Conservation (phyloP, 768 basidiomycete genomes). For the Sutorius australiensis region DNA sequence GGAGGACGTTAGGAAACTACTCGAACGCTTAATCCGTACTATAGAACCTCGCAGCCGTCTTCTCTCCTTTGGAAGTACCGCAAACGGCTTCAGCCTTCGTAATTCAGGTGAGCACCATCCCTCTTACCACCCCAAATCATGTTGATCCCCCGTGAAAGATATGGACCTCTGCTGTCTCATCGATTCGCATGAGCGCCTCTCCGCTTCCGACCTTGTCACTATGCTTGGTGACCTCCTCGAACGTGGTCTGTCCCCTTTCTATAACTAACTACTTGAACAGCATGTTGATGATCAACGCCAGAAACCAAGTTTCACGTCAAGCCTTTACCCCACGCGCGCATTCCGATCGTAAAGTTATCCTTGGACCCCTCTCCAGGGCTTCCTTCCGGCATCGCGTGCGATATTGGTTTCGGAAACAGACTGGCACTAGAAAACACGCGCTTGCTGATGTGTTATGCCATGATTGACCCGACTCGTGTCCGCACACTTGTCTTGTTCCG, state of each 20-base stretch:
- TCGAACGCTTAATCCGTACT: constrained; percentile 92
- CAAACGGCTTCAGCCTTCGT: constrained; percentile 93
- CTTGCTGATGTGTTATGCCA: constrained; percentile 93
- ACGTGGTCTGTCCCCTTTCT: constrained; percentile 59
- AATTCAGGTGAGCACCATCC: constrained; percentile 70
- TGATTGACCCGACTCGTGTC: constrained; percentile 91
- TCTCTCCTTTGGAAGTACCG: constrained; percentile 93
- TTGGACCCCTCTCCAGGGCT: constrained; percentile 81
- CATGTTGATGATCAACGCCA: constrained; percentile 30
- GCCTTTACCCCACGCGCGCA: constrained; percentile 91
- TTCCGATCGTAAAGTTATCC: constrained; percentile 97
- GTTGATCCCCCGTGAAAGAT: constrained; percentile 47
- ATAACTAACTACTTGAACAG: not conserved
- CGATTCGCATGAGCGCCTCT: constrained; percentile 74
- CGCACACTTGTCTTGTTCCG: constrained; percentile 93
- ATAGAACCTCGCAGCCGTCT: constrained; percentile 90
- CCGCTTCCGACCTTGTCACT: constrained; percentile 87
- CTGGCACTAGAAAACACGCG: constrained; percentile 96
- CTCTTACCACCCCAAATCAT: not conserved
- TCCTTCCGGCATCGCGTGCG: constrained; percentile 89
- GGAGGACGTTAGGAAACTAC: constrained; percentile 91
- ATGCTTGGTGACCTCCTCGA: constrained; percentile 92
- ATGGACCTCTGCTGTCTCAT: constrained; percentile 99
- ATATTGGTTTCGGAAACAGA: constrained; percentile 98
- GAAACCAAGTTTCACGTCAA: constrained; percentile 97